Evolutionary conservation across 2,329 filamentous ascomycete genomes (phyloP).

Genomic region (Diaporthe sp.): DNA sequence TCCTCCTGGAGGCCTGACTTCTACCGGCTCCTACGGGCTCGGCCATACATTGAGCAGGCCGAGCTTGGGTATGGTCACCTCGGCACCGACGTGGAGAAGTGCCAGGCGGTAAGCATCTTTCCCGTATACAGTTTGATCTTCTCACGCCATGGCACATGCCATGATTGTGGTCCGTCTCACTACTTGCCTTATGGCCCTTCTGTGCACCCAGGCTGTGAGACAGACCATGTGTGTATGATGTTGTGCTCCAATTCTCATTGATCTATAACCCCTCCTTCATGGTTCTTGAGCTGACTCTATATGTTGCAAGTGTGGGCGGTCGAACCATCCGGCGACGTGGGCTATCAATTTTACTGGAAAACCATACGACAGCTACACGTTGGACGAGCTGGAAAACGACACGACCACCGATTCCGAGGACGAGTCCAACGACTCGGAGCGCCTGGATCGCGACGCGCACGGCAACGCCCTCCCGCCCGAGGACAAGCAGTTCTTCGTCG

Average conservation of each 20-base stretch:
- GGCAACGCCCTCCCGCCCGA: conserved; percentile 51
- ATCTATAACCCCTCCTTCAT: too few species aligned
- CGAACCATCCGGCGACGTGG: conserved; percentile 75
- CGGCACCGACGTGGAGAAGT: conserved; percentile 27
- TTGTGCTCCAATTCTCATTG: not conserved
- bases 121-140: not conserved
- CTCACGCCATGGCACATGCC: conserved; percentile 60
- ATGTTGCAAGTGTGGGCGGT: conserved; percentile 61
- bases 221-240: not conserved
- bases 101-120: conserved; percentile 28
- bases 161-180: conserved; percentile 65
- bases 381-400: conserved; percentile 70
- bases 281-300: not conserved
- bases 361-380: conserved; percentile 74
- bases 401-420: conserved; percentile 57
- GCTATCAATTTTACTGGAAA: conserved; percentile 73
- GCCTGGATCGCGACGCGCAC: conserved; percentile 54
- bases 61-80: conserved; percentile 38
- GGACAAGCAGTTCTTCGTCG: conserved; percentile 56
- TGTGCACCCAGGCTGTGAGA: not conserved
- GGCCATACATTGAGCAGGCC: conserved; percentile 68
- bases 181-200: not conserved
- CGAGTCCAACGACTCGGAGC: conserved; percentile 49
- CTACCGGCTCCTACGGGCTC: conserved; percentile 71
- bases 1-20: conserved; percentile 78